Evolutionary conservation across 2,329 filamentous ascomycete genomes (phyloP), one percentile per base, ranked within the genome.

Genomic region (Penicillium sp.): DNA sequence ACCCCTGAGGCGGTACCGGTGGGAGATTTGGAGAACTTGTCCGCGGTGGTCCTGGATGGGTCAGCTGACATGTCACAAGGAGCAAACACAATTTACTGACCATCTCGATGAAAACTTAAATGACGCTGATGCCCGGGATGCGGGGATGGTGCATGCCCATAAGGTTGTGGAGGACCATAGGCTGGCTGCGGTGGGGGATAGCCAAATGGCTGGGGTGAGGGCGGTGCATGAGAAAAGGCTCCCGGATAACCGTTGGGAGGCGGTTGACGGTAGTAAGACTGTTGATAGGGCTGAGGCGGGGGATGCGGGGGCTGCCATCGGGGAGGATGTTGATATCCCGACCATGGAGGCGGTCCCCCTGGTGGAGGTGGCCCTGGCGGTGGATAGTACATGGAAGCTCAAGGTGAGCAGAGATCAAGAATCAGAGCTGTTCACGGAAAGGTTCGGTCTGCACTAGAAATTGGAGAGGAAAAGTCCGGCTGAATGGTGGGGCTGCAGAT

Each of bases 1-100:
- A 71, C 41, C 73, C 70, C 42, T 75, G 60, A 13, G 84, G 82
- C 7, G 85, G 84, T 30, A 80, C 75, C 4, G 80, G 77, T 31
- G 85, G 84, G 6, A 73, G 75, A 48, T 62, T 62, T 34, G 72
- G 72, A 50, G 77, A 41, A 17, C 37, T 39, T 29, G 77, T 45
- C 74, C 77, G 49, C 77, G 75, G 43, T 64, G 65, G 64, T 73
- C 78, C 48, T 61, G 12, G 13, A 16, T 6, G 5, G 23, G 22
- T 18, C 12, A 20, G 39, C 50, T 32, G 50, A 30, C 29, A 30
- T 16, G 13, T 15, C 15, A 18, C 3, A 12, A 26, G 12, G 8
- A 31, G 13, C 3, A 27, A 5, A 27, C 6, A 6, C 10, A 4
- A 6, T n/a, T 11, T 11, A 31, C 25, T 26, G 40, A 51, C 47